phyloP scores from a whole-genome alignment of 768 basidiomycete genomes.

The Fistulinella prunicolor region DNA sequence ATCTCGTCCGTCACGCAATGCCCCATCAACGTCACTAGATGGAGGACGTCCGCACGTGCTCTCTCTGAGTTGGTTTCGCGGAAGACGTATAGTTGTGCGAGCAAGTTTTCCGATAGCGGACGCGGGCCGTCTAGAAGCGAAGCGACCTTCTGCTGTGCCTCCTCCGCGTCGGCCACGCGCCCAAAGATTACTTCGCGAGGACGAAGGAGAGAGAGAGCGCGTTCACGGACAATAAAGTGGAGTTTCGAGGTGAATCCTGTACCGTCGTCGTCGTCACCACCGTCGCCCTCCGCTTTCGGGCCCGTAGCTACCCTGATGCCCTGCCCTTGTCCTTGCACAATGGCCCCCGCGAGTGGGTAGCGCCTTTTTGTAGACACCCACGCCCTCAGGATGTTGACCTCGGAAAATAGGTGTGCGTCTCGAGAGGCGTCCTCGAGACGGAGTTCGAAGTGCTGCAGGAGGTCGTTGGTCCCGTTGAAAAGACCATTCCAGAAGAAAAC shows the following conservation, averaged over 20 bases:
- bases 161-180: slow-evolving; percentile 31
- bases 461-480: slow-evolving; percentile 46
- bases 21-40: slow-evolving; percentile 43
- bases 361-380: slow-evolving; percentile 49
- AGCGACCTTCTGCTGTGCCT: slow-evolving; percentile 30
- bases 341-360: slow-evolving; percentile 49
- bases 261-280: no score
- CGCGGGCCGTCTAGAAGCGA: slow-evolving; percentile 34
- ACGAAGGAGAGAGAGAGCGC: slow-evolving; percentile 28
- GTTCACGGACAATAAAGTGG: slow-evolving; percentile 43
- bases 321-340: background rate
- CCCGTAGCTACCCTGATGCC: background rate
- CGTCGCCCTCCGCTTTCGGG: background rate
- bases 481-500: slow-evolving; percentile 41
- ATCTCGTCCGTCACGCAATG: slow-evolving; percentile 53
- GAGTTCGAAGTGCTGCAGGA: slow-evolving; percentile 30
- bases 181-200: slow-evolving; percentile 41
- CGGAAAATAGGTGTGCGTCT: slow-evolving; percentile 23
- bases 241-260: slow-evolving; percentile 8
- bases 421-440: slow-evolving; percentile 26
- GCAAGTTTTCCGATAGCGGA: slow-evolving; percentile 40
- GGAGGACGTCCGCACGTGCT: slow-evolving; percentile 24
- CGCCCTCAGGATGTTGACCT: slow-evolving; percentile 36
- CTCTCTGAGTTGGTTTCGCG: slow-evolving; percentile 31
- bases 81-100: slow-evolving; percentile 43